Conservation (phyloP, 805 yeast species). For the Yarrowia yakushimensis region DNA sequence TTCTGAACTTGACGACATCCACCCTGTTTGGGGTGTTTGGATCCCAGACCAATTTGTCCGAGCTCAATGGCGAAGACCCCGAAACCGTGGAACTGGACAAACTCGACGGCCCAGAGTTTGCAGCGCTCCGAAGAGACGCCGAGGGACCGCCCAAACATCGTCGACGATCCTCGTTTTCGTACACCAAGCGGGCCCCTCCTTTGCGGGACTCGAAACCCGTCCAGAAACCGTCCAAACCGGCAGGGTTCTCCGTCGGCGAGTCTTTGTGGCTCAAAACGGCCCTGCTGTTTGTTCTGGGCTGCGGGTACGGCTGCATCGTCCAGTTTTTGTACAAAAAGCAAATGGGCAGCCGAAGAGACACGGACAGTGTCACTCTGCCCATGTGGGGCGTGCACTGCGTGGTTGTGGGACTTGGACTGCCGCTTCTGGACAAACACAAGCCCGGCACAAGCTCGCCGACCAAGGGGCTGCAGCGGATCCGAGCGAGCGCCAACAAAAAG, state of each 20-base stretch:
- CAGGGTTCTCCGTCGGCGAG: background rate
- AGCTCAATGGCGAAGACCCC: conserved; percentile 37
- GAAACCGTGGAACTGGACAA: conserved; percentile 10
- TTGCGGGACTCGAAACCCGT: background rate
- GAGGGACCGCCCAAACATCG: conserved; percentile 8
- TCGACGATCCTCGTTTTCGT: background rate
- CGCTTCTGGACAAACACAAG: background rate
- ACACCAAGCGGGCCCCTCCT: background rate
- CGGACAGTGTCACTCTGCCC: background rate
- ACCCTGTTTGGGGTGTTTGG: conserved; percentile 42
- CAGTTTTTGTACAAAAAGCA: conserved; percentile 12
- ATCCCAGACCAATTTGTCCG: conserved; percentile 39
- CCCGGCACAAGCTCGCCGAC: background rate
- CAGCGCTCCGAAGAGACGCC: conserved; percentile 14
- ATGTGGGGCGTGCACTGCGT: conserved; percentile 20
- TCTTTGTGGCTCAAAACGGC: background rate
- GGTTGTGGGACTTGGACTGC: background rate
- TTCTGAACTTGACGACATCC: conserved; percentile 34
- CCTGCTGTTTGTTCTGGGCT: background rate
- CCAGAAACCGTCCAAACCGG: background rate
- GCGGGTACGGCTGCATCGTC: conserved; percentile 19
- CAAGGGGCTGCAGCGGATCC: conserved; percentile 1
- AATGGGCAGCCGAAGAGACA: background rate
- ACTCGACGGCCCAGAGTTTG: conserved; percentile 11
- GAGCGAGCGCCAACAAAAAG: conserved; percentile 29